Conservation (phyloP, 768 basidiomycete genomes). For the Pleurotus salmoneostramineus region DNA sequence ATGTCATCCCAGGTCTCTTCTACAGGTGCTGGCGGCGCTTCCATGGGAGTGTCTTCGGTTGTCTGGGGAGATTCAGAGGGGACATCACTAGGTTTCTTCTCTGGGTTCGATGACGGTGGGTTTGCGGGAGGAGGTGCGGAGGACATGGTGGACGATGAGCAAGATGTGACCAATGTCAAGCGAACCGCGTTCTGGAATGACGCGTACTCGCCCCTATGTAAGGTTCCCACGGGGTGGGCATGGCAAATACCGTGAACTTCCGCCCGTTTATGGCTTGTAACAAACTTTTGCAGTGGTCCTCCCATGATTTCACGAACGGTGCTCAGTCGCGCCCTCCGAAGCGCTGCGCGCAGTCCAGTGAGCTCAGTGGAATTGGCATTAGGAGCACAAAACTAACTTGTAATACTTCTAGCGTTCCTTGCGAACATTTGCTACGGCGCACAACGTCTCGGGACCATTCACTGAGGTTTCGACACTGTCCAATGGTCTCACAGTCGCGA, state of each 20-base stretch:
- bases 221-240: neutral
- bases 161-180: no score
- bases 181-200: no score
- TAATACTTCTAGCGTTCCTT: constrained; percentile 38
- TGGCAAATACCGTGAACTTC: constrained; percentile 5
- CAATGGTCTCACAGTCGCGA: constrained; percentile 94
- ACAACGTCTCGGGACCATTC: constrained; percentile 62
- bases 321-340: constrained; percentile 38
- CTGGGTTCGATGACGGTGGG: constrained; percentile 39
- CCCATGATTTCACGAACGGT: constrained; percentile 37
- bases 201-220: neutral
- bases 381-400: neutral
- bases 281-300: neutral
- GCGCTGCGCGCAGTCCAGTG: constrained; percentile 36
- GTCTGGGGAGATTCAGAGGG: constrained; percentile 27
- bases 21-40: constrained; percentile 66
- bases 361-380: constrained; percentile 8
- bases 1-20: constrained; percentile 90
- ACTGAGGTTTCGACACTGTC: constrained; percentile 91
- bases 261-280: neutral
- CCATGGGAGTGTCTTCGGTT: constrained; percentile 51
- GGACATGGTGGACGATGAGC: constrained; percentile 38
- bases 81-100: constrained; percentile 47
- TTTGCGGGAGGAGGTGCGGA: constrained; percentile 56
- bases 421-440: constrained; percentile 74